Base-by-base conservation (phyloP, 805 yeast genomes). In the Sugiyamaella smithiae region DNA sequence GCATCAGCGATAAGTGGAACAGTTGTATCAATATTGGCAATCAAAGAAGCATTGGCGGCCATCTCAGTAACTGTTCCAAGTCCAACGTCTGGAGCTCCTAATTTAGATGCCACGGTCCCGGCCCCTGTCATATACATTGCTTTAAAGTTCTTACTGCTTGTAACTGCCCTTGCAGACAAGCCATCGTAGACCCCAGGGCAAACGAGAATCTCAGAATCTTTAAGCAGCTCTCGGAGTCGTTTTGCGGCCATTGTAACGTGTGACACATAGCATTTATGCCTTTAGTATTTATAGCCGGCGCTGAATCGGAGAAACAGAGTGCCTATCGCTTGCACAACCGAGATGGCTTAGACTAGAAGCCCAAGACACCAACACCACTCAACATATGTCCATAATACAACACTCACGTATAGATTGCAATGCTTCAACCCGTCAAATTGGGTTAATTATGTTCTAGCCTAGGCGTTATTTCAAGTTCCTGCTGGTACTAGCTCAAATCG, bases 41-140 rank as follows among this genome's bases (percentile, higher is more conserved):
- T 31, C 38, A 46, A 20, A n/a, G 32, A 5, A 17, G 49, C 49
- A 46, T 40, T 37, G 20, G 33, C 38, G 12, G 43, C 36, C 49
- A 46, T 46, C 19, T 46, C 49, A 28, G 45, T 32, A 38, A 46
- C 12, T n/a, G 26, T 19, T 4, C 29, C 49, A 3, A 46, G 26
- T 6, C 49, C 49, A 9, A 46, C 31, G 22, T 46, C 49, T 7
- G 49, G 49, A n/a, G 29, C 29, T 8, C 49, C 49, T 3, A 40
- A 12, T 14, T 45, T 24, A 17, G 40, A 28, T 3, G 49, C 49
- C 12, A 29, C 45, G 17, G 44, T 25, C 24, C 49, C 49, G 3
- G 49, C 45, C 14, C 49, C 49, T 2, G 49, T 46, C 49, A 46
- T 46, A 40, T 46, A 46, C 45, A 46, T 11, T 12, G 49, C 49